Base-by-base conservation (phyloP, 2,329 filamentous ascomycete genomes). In the Ophiosphaerella korrae region DNA sequence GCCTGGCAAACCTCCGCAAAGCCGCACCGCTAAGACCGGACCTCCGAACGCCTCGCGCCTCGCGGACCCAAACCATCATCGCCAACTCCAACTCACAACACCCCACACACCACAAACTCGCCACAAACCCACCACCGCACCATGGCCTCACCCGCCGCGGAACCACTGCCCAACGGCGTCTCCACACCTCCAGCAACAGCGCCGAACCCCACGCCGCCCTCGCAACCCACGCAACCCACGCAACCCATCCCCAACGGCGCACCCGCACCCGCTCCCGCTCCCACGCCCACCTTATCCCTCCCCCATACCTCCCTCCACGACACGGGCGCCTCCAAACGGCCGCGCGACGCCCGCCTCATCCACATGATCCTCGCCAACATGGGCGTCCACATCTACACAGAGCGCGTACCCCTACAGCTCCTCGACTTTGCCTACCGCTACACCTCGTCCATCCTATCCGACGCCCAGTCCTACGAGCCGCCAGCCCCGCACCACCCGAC, bases 341-440 rank as follows among this genome's bases (percentile, higher is more conserved):
- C 90, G 1, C 88, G 89, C 75, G 90, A 94, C 73, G 84, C 88
- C 13, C 87, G 89, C 65, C 85, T 91, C 12, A 84, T 94, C 64
- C 89, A 93, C 75, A 84, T 92, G 14, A 83, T 94, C 44, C 85
- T 94, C 42, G 87, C 87, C 16, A 88, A 88, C 7, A 87, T 92
- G 64, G 89, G 89, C 67, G 89, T 93, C 8, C 86, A 87, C 4
- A 82, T 87, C 35, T 94, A 91, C 79, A 89, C 93, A 72, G 84
- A 88, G 72, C 89, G 90, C 65, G 89, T 94, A 1, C 90, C 90
- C 0, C 82, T 93, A 0, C 85, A 92, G 51, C 85, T 94, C 42
- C 86, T 94, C 71, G 90, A 94, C 60, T 93, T 93, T 69, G 88
- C 90, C 42, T 94, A 94, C 81, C 86, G 90, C 33, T 89, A 92